Conservation (phyloP, 306 rosid genomes). For the Pueraria montana region DNA sequence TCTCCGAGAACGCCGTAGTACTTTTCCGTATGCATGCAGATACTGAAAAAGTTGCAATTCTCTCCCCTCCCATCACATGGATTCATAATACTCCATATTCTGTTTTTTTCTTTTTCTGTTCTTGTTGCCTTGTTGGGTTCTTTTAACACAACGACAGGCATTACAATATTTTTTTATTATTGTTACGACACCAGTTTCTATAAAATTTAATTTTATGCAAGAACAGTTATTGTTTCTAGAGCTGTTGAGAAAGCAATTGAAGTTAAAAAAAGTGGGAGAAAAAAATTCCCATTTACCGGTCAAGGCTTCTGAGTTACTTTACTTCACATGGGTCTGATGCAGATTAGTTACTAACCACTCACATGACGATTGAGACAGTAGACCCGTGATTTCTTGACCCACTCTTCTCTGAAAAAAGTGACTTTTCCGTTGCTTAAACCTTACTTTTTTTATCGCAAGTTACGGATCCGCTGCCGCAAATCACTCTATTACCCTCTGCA, state of each 20-base stretch:
- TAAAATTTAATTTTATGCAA: background rate
- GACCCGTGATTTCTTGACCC: constrained; percentile 48
- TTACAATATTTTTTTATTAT: background rate
- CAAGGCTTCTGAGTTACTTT: constrained; percentile 28
- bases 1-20: constrained; percentile 40
- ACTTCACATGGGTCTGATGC: constrained; percentile 45
- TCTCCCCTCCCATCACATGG: constrained; percentile 23
- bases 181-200: background rate
- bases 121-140: background rate
- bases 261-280: background rate
- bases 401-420: background rate
- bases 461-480: constrained; percentile 21
- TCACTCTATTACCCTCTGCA: constrained; percentile 15
- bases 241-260: background rate
- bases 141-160: background rate
- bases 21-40: constrained; percentile 56
- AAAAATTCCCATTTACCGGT: background rate
- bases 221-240: background rate
- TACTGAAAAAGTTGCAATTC: constrained; percentile 18
- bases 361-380: constrained; percentile 32
- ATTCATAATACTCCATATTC: background rate
- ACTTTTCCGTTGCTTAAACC: background rate
- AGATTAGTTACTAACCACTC: constrained; percentile 42
- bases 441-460: background rate
- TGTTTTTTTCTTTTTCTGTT: background rate